These are phyloP conservation scores for Cyberlindnera nakhonratchasimensis DNA, from an alignment of 805 yeast species.

Conservation along the genomic window DNA sequence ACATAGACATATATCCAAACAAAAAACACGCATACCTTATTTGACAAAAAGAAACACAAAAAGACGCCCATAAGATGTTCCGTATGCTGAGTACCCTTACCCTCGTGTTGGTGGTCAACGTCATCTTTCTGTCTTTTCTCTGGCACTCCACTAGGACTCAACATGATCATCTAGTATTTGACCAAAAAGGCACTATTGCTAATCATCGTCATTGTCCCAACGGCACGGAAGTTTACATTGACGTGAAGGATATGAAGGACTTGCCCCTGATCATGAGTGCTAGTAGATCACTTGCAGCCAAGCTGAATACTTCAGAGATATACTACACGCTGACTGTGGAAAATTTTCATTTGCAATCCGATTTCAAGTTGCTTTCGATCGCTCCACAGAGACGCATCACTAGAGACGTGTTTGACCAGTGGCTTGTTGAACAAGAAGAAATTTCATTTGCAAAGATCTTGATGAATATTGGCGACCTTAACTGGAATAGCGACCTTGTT, in stretches of 20 bases:
- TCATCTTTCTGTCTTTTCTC: conserved; percentile 4
- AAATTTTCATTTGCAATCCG: conserved; percentile 25
- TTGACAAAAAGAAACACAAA: not conserved
- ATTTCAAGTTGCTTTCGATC: conserved; percentile 19
- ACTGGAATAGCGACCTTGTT: conserved; percentile 27
- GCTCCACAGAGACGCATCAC: conserved; percentile 21
- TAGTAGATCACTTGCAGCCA: not conserved
- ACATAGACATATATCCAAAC: too few species aligned
- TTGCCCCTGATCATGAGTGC: not conserved
- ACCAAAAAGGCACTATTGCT: too few species aligned
- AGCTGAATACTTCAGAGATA: not conserved
- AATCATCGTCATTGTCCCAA: too few species aligned
- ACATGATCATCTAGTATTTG: too few species aligned
- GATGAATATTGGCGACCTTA: conserved; percentile 45
- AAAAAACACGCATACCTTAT: too few species aligned
- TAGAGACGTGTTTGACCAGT: conserved; percentile 36
- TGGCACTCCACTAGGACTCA: not conserved
- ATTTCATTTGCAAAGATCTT: conserved; percentile 42
- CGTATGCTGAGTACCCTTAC: conserved; percentile 3
- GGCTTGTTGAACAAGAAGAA: conserved; percentile 42
- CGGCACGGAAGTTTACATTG: not conserved
- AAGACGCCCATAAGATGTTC: conserved; percentile 1
- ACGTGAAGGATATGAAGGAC: not conserved
- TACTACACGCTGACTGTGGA: conserved; percentile 13
- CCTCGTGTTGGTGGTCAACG: conserved; percentile 5